Evolutionary conservation across 2,329 filamentous ascomycete species (phyloP).

Genomic region (Chaetomium strumarium): DNA sequence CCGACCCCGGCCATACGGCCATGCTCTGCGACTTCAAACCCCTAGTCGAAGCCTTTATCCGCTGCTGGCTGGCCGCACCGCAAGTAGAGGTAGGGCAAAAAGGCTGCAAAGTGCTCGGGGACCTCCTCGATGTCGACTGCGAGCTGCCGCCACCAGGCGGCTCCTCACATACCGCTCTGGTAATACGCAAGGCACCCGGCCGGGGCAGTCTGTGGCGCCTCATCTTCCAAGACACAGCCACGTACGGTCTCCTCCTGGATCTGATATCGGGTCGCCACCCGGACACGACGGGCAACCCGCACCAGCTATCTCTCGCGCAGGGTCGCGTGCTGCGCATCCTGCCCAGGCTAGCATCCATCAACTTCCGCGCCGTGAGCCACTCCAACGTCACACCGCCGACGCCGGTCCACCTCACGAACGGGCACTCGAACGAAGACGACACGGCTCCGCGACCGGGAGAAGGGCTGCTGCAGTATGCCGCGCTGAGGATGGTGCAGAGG

Average conservation of each 20-base stretch:
- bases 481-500: conserved; percentile 46
- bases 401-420: conserved; percentile 17
- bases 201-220: conserved; percentile 50
- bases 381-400: conserved; percentile 30
- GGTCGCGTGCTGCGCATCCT: conserved; percentile 47
- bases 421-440: neutral
- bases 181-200: conserved; percentile 38
- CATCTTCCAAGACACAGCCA: conserved; percentile 41
- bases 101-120: conserved; percentile 44
- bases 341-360: conserved; percentile 43
- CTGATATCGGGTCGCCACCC: conserved; percentile 31
- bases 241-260: conserved; percentile 42
- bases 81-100: conserved; percentile 52
- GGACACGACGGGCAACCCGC: conserved; percentile 25
- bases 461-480: conserved; percentile 46
- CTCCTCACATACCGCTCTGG: conserved; percentile 27
- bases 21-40: conserved; percentile 45
- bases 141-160: conserved; percentile 30
- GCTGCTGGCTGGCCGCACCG: conserved; percentile 47
- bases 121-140: conserved; percentile 52
- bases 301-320: conserved; percentile 45
- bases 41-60: conserved; percentile 43
- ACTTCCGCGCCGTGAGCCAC: conserved; percentile 37
- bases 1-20: conserved; percentile 42
- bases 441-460: conserved; percentile 26